Evolutionary conservation across 179 eudicot species (phyloP).

Genomic region (Beta macrorhiza): DNA sequence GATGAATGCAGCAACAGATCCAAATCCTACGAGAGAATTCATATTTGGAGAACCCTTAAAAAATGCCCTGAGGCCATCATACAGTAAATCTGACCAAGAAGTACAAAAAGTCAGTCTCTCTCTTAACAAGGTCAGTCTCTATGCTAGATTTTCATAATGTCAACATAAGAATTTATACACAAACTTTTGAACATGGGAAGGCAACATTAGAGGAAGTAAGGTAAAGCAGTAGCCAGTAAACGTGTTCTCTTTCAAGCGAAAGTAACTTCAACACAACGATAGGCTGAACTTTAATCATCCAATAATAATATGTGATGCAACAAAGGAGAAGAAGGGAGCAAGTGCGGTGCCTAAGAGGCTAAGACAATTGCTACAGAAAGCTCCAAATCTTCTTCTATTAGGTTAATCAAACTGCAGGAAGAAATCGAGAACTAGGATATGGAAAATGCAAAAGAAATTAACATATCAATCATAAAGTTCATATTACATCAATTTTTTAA

Average conservation of each 20-base stretch:
- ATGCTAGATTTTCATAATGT: not conserved
- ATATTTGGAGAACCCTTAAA: conserved; percentile 84
- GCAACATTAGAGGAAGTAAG: not conserved
- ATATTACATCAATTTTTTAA: too few species aligned
- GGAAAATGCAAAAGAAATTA: not conserved
- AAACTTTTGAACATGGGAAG: not conserved
- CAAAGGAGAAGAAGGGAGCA: not conserved
- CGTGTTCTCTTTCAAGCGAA: not conserved
- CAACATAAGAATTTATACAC: not conserved
- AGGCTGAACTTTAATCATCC: not conserved
- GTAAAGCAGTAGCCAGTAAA: not conserved
- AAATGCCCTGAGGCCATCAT: conserved; percentile 77
- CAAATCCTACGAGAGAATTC: conserved; percentile 99
- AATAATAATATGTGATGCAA: not conserved
- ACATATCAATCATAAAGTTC: not conserved
- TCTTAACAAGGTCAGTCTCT: not conserved
- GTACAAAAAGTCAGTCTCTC: conserved; percentile 21
- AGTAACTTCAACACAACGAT: not conserved
- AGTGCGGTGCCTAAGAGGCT: not conserved
- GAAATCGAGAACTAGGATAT: not conserved
- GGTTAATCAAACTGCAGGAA: not conserved
- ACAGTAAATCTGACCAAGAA: conserved; percentile 58
- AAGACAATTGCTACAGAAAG: not conserved
- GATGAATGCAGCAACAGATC: conserved; percentile 82
- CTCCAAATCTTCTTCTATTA: not conserved